Evolutionary conservation across 345 rosid species (phyloP).

Genomic region (Sisymbrium irio): DNA sequence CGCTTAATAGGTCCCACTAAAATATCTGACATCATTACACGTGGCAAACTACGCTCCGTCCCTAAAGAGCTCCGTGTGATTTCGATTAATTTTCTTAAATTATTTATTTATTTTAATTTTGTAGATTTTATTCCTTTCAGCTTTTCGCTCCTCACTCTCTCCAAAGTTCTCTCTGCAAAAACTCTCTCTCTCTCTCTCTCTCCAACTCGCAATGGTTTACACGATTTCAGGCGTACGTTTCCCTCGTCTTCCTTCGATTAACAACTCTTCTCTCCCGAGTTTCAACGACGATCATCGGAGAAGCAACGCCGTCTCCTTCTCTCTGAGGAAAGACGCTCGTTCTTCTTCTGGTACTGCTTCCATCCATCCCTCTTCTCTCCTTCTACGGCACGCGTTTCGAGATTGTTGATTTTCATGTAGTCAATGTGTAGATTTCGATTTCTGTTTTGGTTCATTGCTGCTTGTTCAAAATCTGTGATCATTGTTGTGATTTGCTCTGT

Average conservation of each 20-base stretch:
- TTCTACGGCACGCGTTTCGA: conserved; percentile 15
- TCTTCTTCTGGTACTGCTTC: conserved; percentile 48
- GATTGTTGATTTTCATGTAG: conserved; percentile 19
- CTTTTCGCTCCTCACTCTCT: conserved; percentile 11
- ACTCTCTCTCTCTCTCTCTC: neutral
- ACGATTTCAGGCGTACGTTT: conserved; percentile 57
- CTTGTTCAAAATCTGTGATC: neutral
- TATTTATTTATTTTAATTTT: neutral
- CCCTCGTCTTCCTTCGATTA: conserved; percentile 41
- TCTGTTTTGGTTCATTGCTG: too few relatives aligned
- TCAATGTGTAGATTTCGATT: too few relatives aligned
- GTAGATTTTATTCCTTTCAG: conserved; percentile 15
- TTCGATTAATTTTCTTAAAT: neutral
- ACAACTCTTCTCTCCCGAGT: conserved; percentile 40
- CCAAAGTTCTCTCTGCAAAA: neutral
- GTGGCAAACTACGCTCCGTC: conserved; percentile 37
- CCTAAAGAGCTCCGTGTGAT: conserved; percentile 25
- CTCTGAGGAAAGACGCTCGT: conserved; percentile 46
- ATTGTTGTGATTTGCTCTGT: neutral
- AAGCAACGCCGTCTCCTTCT: conserved; percentile 43
- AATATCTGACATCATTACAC: conserved; percentile 42
- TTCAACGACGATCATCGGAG: conserved; percentile 59
- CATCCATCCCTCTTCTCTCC: conserved; percentile 10
- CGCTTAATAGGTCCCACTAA: conserved; percentile 33
- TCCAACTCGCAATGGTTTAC: conserved; percentile 46